Evolutionary conservation across 805 yeast species (phyloP), one percentile per base, ranked within the genome.

Genomic region (Ascoidea tarda): DNA sequence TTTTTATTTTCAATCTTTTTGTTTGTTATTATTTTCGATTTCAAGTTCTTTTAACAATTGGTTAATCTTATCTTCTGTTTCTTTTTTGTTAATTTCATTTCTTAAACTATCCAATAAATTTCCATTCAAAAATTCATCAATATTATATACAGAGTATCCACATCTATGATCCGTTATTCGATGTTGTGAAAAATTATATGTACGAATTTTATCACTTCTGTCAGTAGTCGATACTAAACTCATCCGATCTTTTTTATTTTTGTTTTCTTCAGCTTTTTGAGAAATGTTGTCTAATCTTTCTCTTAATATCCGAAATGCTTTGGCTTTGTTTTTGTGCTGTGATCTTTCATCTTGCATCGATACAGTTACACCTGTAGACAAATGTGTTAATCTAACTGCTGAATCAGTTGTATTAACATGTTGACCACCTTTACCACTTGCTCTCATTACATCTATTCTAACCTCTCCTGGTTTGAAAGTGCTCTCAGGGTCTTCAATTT

Each of bases 341-440:
- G 97, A 90, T 57, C 99, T 71, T 62, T 88, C 96, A 63, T 93
- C 97, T 64, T 93, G 98, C 71, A 90, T 95, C 50, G 81, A 75
- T 2, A 93, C 96, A 5, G 80, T 81, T 46, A 87, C 81, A 2
- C 97, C 97, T 0, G 96, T 81, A 5, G 98, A 97, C 14, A 85
- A 71, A 68, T 93, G 99, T 1, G 91, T 88, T 32, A 93, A 69
- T 60, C 99, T 75, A 12, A 93, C 98, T 0, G 99, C 99, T 1
- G 96, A 88, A 63, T 91, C 98, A 0, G 98, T 93, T 12, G 96
- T 91, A 63, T 91, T 91, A 45, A 91, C 99, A 63, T 91, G 98
- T 69, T 91, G 99, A 0, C 99, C 99, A 53, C 99, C 99, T 57
- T 93, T 84, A 3, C 99, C 99, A 53, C 96, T 81, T 0, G 98